Evolutionary conservation across 139 green algal species (phyloP), one percentile per base, ranked within the genome.

Genomic region (Picocystis salinarum): DNA sequence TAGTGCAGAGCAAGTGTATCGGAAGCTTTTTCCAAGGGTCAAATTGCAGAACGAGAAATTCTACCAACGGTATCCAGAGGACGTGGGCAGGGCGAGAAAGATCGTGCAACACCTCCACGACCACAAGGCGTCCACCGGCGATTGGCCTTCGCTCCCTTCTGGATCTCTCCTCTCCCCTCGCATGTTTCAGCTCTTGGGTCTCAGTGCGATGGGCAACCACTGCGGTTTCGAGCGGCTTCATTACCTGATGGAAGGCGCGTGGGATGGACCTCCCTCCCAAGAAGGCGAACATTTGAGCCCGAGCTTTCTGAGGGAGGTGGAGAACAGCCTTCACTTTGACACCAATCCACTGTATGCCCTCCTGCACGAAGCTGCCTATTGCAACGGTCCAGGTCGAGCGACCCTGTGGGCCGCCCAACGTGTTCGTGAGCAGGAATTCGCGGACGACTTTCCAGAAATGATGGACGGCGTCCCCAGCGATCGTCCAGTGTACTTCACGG

Each of bases 331-430:
- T 45, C 12, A 54, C 4, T 94, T 79, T 69, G 79, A 87, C 51
- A 82, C 71, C 47, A 95, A 95, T 62, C 79, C 80, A 1, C 49
- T 96, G 33, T 96, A 95, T 46, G 76, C 74, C 3, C 45, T 94
- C 6, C 62, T 96, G 50, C 86, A 96, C 45, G 86, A 96, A 59
- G n/a, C 73, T 11, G 92, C 92, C 58, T 96, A 96, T 68, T 90
- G 75, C 60, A 70, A 92, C 39, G 67, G 64, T 4, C 55, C 29
- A 5, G 42, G 15, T 6, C 29, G 44, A 10, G 56, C 70, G 5
- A 67, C 57, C 19, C 42, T 49, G 45, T 91, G 76, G 78, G 65
- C 75, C 6, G 79, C 75, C 2, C 56, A 89, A 24, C 48, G 61
- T 7, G 52, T 88, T 37, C 49, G 62, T 5, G 19, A 72, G 28